phyloP scores from a whole-genome alignment of 805 yeast species.

The Kuraishia ogatae region DNA sequence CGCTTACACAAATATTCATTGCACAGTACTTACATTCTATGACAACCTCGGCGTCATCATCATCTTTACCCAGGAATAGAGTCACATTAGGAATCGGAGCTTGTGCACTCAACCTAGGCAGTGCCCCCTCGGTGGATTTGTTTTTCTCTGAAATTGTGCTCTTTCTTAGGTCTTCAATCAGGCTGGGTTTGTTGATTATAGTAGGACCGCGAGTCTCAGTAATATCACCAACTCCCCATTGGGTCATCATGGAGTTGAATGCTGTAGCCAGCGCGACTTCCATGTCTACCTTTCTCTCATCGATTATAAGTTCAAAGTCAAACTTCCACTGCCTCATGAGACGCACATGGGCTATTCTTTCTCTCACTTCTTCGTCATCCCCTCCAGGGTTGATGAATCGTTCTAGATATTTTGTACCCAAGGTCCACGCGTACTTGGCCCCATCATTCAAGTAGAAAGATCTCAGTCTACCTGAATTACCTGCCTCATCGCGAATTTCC shows the following conservation, averaged over 20 bases:
- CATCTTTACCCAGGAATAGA: conserved; percentile 16
- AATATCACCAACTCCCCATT: conserved; percentile 51
- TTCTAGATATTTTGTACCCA: conserved; percentile 42
- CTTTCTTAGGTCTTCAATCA: neutral
- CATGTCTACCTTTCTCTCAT: conserved; percentile 35
- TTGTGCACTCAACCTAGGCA: neutral
- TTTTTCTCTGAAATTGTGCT: neutral
- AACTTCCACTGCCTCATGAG: conserved; percentile 49
- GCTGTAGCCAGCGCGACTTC: conserved; percentile 52
- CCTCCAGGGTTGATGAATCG: conserved; percentile 46
- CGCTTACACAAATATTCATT: neutral
- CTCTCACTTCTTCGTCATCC: conserved; percentile 43
- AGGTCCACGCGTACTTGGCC: conserved; percentile 45
- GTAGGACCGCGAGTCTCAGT: conserved; percentile 51
- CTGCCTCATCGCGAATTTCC: conserved; percentile 27
- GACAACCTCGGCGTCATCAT: conserved; percentile 21
- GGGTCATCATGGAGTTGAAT: conserved; percentile 55
- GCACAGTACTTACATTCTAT: conserved; percentile 13
- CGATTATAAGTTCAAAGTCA: conserved; percentile 51
- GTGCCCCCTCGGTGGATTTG: neutral
- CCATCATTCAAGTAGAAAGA: conserved; percentile 46
- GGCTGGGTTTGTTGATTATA: conserved; percentile 9
- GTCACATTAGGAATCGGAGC: conserved; percentile 16
- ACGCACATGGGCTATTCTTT: conserved; percentile 45
- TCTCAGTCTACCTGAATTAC: conserved; percentile 29